These are phyloP conservation scores for Pichia sp. DNA, from an alignment of 1,139 yeast genomes.

Conservation along the genomic window DNA sequence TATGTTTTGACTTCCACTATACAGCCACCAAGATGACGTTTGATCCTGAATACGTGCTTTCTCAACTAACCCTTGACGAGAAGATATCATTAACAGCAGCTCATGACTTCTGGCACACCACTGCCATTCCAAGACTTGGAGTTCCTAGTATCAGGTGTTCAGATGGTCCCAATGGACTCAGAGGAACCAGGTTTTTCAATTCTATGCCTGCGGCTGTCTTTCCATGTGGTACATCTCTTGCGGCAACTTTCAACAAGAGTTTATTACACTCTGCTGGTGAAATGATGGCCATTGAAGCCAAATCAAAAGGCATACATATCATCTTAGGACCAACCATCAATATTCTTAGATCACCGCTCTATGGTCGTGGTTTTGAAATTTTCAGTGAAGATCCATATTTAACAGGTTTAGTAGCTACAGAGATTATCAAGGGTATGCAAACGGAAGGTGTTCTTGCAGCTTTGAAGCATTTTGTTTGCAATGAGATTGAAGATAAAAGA, in stretches of 20 bases:
- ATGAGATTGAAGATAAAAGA: constrained; percentile 59
- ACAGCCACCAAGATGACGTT: neutral
- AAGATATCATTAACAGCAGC: neutral
- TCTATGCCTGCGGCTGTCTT: constrained; percentile 47
- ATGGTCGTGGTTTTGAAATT: constrained; percentile 65
- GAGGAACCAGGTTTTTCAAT: constrained; percentile 50
- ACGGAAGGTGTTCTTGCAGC: constrained; percentile 51
- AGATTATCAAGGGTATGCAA: constrained; percentile 55
- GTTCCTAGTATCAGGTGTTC: constrained; percentile 32
- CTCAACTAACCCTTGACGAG: neutral
- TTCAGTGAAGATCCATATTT: constrained; percentile 62
- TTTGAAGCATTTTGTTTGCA: constrained; percentile 58
- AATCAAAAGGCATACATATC: constrained; percentile 47
- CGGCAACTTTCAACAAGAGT: constrained; percentile 42
- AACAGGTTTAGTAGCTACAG: constrained; percentile 51
- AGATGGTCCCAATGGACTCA: constrained; percentile 57
- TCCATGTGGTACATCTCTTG: constrained; percentile 31
- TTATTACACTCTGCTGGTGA: constrained; percentile 44
- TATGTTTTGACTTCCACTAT: too few relatives aligned
- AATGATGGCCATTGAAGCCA: constrained; percentile 50
- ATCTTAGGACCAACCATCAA: constrained; percentile 56
- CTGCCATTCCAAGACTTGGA: constrained; percentile 43
- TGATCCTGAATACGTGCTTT: neutral
- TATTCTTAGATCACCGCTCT: constrained; percentile 58
- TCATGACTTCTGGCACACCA: constrained; percentile 55